A percentile compares a stretch with the other conserved stretches of the same genome.
Evolutionary conservation across 768 basidiomycete genomes (phyloP).

Genomic region (Trametes cinnabarina): DNA sequence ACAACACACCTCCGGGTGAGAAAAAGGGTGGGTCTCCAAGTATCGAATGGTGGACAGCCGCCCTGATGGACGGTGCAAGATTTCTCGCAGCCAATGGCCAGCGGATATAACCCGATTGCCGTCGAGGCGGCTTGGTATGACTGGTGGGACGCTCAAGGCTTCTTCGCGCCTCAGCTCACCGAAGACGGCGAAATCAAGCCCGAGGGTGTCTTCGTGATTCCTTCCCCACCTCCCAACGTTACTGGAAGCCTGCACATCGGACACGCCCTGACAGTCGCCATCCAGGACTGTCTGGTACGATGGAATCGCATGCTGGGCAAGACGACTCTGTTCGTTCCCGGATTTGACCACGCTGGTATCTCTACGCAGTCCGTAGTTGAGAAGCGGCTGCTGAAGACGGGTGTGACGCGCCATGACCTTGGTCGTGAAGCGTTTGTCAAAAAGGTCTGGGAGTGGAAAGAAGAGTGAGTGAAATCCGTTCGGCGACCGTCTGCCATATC

Average conservation of each 20-base stretch:
- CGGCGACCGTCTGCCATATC: background rate
- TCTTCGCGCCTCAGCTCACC: constrained; percentile 75
- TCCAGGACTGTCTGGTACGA: constrained; percentile 86
- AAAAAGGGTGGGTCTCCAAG: constrained; percentile 74
- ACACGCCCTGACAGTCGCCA: constrained; percentile 86
- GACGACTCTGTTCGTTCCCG: constrained; percentile 86
- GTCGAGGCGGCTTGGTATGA: constrained; percentile 97
- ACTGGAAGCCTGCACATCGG: constrained; percentile 96
- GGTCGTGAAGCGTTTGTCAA: constrained; percentile 89
- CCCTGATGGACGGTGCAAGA: constrained; percentile 46
- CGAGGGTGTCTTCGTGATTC: constrained; percentile 78
- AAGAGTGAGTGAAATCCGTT: constrained; percentile 59
- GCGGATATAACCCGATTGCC: constrained; percentile 93
- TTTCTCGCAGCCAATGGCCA: constrained; percentile 80
- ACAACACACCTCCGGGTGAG: constrained; percentile 84
- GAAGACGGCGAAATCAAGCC: constrained; percentile 56
- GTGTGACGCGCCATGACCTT: constrained; percentile 88
- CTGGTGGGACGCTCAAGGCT: constrained; percentile 93
- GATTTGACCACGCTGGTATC: constrained; percentile 98
- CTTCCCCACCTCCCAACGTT: constrained; percentile 93
- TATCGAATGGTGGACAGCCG: background rate
- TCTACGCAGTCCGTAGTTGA: constrained; percentile 98
- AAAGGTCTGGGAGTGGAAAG: constrained; percentile 95
- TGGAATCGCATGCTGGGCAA: constrained; percentile 98
- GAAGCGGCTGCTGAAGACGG: constrained; percentile 82